Evolutionary conservation across 208 protist species (phyloP).

Genomic region (Leishmania arabica): DNA sequence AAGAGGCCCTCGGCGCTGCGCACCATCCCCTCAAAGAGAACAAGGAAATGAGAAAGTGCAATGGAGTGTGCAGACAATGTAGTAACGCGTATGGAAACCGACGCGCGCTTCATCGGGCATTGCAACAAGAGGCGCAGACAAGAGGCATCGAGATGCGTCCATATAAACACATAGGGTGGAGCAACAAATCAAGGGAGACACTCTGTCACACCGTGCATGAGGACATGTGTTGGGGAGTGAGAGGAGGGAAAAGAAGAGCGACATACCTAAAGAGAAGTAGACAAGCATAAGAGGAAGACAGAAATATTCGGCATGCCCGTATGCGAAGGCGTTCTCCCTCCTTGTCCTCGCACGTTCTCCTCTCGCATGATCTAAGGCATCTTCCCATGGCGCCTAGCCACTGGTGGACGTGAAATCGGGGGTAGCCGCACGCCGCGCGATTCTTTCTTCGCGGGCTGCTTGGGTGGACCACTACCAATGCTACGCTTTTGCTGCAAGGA

Average conservation of each 20-base stretch:
- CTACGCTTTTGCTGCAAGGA: conserved; percentile 7
- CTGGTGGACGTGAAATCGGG: conserved; percentile 20
- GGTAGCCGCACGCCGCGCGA: conserved; percentile 12
- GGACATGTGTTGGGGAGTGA: not conserved
- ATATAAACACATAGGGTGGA: not conserved
- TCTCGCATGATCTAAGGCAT: not conserved
- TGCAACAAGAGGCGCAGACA: not conserved
- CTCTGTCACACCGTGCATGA: not conserved
- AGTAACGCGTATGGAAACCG: not conserved
- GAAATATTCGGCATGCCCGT: not conserved
- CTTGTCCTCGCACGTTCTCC: not conserved
- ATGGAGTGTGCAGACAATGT: not conserved
- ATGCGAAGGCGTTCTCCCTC: not conserved
- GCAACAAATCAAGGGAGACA: not conserved
- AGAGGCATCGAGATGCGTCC: not conserved
- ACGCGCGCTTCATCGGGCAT: not conserved
- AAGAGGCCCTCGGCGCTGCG: not conserved
- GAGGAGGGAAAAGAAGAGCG: not conserved
- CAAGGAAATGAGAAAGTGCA: not conserved
- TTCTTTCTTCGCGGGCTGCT: not conserved
- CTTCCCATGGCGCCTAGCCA: conserved; percentile 10
- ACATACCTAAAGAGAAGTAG: not conserved
- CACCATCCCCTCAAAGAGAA: not conserved
- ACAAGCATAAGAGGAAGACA: not conserved
- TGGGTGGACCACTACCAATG: not conserved